A percentile compares a stretch with the other conserved stretches of the same genome.
phyloP scores from a whole-genome alignment of 139 green algal genomes.

The Micractinium sp. region DNA sequence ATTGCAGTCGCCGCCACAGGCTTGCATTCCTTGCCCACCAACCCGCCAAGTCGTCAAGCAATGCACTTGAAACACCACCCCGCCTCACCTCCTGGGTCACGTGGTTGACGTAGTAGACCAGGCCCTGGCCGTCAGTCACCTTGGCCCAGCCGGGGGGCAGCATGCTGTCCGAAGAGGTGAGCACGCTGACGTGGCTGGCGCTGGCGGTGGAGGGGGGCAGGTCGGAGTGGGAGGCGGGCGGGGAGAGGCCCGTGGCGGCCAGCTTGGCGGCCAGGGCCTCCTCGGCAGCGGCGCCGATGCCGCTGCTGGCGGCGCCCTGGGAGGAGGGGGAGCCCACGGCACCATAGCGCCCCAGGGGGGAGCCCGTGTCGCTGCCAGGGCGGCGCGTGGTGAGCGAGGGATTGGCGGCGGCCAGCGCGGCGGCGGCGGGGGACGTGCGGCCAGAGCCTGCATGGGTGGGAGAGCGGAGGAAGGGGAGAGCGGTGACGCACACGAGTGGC shows the following conservation, averaged over 20 bases:
- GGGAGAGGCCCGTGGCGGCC: background rate
- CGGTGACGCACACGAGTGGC: background rate
- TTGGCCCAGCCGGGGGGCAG: slow-evolving; percentile 37
- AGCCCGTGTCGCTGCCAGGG: slow-evolving; percentile 25
- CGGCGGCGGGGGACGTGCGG: slow-evolving; percentile 2
- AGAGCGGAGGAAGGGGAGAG: background rate
- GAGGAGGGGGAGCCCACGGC: slow-evolving; percentile 33
- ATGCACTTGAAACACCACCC: too few relatives aligned
- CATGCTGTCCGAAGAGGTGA: background rate
- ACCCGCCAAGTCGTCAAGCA: too few relatives aligned
- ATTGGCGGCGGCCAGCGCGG: slow-evolving; percentile 23
- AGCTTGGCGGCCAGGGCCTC: slow-evolving; percentile 25
- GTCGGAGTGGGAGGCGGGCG: background rate
- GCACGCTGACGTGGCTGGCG: slow-evolving; percentile 1
- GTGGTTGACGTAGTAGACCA: slow-evolving; percentile 38
- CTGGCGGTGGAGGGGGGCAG: background rate
- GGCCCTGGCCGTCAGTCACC: slow-evolving; percentile 24
- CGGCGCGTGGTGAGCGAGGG: slow-evolving; percentile 3
- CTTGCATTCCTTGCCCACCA: background rate
- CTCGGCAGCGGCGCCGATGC: slow-evolving; percentile 26
- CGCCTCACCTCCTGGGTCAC: slow-evolving; percentile 22
- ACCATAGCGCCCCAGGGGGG: slow-evolving; percentile 40
- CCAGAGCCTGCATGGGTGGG: slow-evolving; percentile 12
- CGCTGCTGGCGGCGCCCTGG: background rate
- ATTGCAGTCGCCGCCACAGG: background rate